These are phyloP conservation scores for Urochloa ruziziensis DNA, from an alignment of 176 grass and related monocot species.

Conservation along the genomic window DNA sequence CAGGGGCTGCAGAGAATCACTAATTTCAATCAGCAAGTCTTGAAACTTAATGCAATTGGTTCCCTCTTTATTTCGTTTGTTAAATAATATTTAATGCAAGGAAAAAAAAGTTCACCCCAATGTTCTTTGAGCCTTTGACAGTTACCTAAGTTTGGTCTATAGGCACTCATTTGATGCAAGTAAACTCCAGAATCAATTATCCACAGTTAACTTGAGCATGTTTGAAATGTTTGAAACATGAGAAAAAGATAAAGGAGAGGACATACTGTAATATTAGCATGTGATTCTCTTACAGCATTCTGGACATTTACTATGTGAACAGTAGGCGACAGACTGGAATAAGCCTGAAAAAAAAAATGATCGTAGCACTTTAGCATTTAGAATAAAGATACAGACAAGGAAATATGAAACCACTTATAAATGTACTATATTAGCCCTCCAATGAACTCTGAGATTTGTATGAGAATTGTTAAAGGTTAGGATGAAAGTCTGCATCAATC, in stretches of 20 bases:
- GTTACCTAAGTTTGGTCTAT: background rate
- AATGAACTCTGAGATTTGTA: background rate
- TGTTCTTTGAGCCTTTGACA: background rate
- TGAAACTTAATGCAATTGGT: background rate
- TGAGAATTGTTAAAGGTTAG: background rate
- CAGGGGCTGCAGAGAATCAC: too few species aligned
- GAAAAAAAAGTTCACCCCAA: background rate
- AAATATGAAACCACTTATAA: background rate
- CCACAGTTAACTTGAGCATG: background rate
- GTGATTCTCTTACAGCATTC: constrained; percentile 50
- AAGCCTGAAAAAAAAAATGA: constrained; percentile 62
- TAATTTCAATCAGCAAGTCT: background rate
- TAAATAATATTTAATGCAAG: background rate
- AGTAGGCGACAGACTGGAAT: constrained; percentile 70
- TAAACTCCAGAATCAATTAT: background rate
- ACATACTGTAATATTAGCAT: constrained; percentile 85
- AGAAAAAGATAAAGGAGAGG: background rate
- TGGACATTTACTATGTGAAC: constrained; percentile 83
- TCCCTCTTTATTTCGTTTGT: background rate
- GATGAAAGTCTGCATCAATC: background rate
- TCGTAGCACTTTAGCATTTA: background rate
- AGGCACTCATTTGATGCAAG: background rate
- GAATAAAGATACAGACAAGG: background rate
- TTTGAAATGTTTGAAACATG: too few species aligned
- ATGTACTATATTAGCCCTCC: background rate